Evolutionary conservation across 768 basidiomycete species (phyloP), one percentile per base, ranked within the genome.

Genomic region (Rickenella mellea): DNA sequence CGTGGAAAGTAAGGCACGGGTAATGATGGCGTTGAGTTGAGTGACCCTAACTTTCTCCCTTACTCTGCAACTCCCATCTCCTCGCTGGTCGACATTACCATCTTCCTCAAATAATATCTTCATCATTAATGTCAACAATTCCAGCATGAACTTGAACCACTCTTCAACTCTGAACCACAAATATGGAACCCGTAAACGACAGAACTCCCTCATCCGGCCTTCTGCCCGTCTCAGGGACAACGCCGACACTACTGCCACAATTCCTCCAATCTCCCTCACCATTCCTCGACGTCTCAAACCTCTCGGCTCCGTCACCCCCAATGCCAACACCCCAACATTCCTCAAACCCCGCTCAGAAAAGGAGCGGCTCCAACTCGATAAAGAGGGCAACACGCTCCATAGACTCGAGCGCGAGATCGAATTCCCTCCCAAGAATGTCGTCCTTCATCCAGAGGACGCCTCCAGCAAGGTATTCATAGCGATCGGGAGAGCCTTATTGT

Each of bases 381-480:
- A 22, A 12, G 25, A 22, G 27, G 15, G 25, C 36, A 27, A 26
- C 35, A 3, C 17, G 24, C 25, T 24, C 25, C 39, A 25, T 8
- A 20, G 15, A 31, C 19, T 25, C 10, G 19, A 19, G 5, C 43
- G 20, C n/a, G 37, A 10, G 15, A 38, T 36, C 21, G 44, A 58
- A 10, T 84, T 83, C 51, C 82, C 83, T 2, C 73, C 81, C 0
- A 69, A 72, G 2, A 60, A 76, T 51, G 67, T 84, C 58, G 67
- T 80, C 43, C 69, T 87, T 15, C 84, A 87, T 50, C 73, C 77
- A 3, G 84, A 86, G 49, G 84, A 87, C 60, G 78, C 79, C 9
- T 66, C 57, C 44, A 80, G 69, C 57, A 85, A 80, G 57, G 78
- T 84, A 43, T 80, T 85, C 49, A 69, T 78, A 43, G 82, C 83